These are phyloP conservation scores for Oryza australiensis DNA, from an alignment of 176 grass and related monocot species.

Conservation along the genomic window DNA sequence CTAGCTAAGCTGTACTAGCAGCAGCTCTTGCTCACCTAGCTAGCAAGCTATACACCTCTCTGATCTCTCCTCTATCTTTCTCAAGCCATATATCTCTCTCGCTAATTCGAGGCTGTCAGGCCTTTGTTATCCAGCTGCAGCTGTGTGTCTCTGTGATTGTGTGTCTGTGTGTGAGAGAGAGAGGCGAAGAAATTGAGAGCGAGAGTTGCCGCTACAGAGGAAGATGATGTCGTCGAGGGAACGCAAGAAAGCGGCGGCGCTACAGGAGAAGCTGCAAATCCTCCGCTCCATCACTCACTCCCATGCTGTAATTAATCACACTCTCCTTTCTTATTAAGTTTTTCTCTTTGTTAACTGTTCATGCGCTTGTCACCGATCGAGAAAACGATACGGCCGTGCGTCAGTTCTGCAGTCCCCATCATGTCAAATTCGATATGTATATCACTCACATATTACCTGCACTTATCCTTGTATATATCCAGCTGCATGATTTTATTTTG, in stretches of 20 bases:
- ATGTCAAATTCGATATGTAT: not conserved
- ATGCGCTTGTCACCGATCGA: not conserved
- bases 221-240: constrained; percentile 90
- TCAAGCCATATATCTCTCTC: not conserved
- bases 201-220: not conserved
- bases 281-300: constrained; percentile 95
- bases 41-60: not conserved
- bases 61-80: not conserved
- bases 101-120: constrained; percentile 11
- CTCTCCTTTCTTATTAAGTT: not conserved
- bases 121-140: not conserved
- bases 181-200: not conserved
- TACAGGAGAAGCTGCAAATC: constrained; percentile 94
- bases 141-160: not conserved
- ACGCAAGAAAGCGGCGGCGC: constrained; percentile 68
- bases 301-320: constrained; percentile 65
- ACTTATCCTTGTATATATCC: not conserved
- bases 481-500: no score
- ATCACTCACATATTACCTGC: not conserved
- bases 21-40: constrained; percentile 20
- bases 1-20: not conserved
- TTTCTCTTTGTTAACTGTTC: not conserved
- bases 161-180: not conserved
- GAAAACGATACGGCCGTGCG: not conserved
- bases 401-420: not conserved